Conservation (phyloP, 176 grass and related monocot genomes). For the Aechmea fasciata region DNA sequence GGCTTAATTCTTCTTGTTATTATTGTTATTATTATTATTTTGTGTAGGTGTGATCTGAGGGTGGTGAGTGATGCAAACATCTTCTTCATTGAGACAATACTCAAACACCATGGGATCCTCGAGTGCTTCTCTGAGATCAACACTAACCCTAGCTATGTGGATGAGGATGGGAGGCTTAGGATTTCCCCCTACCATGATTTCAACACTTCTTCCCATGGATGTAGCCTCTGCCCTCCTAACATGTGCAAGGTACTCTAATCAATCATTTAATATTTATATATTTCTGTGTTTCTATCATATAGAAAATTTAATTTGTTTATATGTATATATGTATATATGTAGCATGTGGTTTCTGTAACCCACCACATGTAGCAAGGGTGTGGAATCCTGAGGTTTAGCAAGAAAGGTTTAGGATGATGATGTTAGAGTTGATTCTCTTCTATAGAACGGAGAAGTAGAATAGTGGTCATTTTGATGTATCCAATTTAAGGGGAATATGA, state of each 20-base stretch:
- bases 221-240: conserved; percentile 69
- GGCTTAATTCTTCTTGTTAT: not conserved
- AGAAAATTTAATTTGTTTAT: not conserved
- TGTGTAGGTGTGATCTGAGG: conserved; percentile 52
- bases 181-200: conserved; percentile 57
- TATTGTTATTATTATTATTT: not conserved
- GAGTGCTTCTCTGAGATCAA: conserved; percentile 77
- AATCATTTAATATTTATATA: conserved; percentile 5
- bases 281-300: not conserved
- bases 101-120: conserved; percentile 60
- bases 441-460: too few relatives aligned
- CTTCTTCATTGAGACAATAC: conserved; percentile 80
- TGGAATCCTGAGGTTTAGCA: too few relatives aligned
- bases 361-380: too few relatives aligned
- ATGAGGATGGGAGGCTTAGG: conserved; percentile 46
- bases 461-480: too few relatives aligned
- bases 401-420: too few relatives aligned
- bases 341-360: too few relatives aligned
- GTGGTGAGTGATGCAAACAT: conserved; percentile 80
- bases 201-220: conserved; percentile 44
- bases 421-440: too few relatives aligned
- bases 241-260: conserved; percentile 74
- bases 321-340: too few relatives aligned
- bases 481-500: too few relatives aligned
- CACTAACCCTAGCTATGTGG: conserved; percentile 62